Evolutionary conservation across 805 yeast genomes (phyloP), one percentile per base, ranked within the genome.

Genomic region (Ogataea dorogensis): DNA sequence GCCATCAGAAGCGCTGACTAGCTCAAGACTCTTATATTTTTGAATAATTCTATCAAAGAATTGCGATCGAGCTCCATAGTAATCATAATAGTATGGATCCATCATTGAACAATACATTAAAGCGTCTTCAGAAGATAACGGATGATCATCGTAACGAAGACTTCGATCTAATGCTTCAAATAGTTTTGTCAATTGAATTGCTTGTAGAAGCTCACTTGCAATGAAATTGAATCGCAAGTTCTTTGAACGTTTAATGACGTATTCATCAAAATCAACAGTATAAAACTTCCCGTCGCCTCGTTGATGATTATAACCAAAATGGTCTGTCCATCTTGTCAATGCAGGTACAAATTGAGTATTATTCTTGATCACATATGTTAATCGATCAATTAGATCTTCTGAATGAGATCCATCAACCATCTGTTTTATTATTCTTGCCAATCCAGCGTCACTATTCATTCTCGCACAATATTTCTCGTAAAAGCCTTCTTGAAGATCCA

Each of bases 51-150:
- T 15, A 12, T 20, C 23, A 5, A 45, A 20, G 5, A 50, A 34
- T 11, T 35, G 16, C 17, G 35, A 12, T 19, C 55, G 38, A 14
- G 12, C 18, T 1, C 25, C 28, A 4, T 38, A 15, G n/a, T 51
- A 39, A 22, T 56, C 59, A 33, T 45, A 46, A 30, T 41, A 54
- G 24, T 46, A 33, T 3, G 58, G 50, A 25, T 56, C 60, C 5
- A 54, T 11, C 7, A 35, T 24, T 24, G 48, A 39, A 12, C 54
- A 16, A 7, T 40, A 13, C 14, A 46, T 7, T 5, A 49, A 38
- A 3, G 50, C 36, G 1, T 27, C 24, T 16, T 55, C 60, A 7
- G 41, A 19, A 17, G 36, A 42, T 5, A 15, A 17, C 2, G 49
- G 45, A 7, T 16, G n/a, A 6, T 30, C 19, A 9, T 32, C 28